Percentiles rank a stretch among this genome's conserved stretches.
These are phyloP conservation scores for Ambrosiella cleistominuta DNA, from an alignment of 2,329 filamentous ascomycete genomes.

Conservation along the genomic window DNA sequence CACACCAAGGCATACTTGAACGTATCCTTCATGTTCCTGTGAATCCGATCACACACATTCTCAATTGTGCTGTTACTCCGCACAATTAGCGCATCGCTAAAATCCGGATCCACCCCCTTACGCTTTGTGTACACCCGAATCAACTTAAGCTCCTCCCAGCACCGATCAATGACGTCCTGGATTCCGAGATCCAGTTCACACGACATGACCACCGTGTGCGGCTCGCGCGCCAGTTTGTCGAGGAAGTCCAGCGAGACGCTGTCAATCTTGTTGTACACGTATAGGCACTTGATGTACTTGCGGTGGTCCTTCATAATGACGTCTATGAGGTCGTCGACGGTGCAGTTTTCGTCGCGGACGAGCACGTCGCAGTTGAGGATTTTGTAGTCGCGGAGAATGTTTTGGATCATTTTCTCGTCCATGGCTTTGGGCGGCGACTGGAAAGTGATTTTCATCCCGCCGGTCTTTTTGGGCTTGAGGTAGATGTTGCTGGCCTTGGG, in stretches of 20 bases:
- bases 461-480: constrained; percentile 85
- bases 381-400: constrained; percentile 96
- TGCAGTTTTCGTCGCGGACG: constrained; percentile 83
- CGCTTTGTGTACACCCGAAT: constrained; percentile 95
- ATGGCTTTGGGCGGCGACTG: constrained; percentile 72
- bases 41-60: constrained; percentile 91
- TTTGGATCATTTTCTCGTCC: constrained; percentile 96
- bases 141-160: constrained; percentile 81
- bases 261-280: constrained; percentile 99
- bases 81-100: constrained; percentile 83
- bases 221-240: constrained; percentile 78
- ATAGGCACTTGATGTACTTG: constrained; percentile 88
- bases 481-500: constrained; percentile 69
- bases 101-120: constrained; percentile 79
- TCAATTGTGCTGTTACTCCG: constrained; percentile 76
- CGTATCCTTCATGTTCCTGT: constrained; percentile 86
- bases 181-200: constrained; percentile 92
- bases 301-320: constrained; percentile 98
- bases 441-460: constrained; percentile 98
- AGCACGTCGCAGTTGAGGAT: constrained; percentile 95
- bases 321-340: constrained; percentile 96
- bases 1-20: constrained; percentile 98
- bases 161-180: constrained; percentile 80
- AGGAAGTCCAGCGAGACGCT: constrained; percentile 84
- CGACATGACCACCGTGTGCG: constrained; percentile 89